Evolutionary conservation across 2,329 filamentous ascomycete species (phyloP), one percentile per base, ranked within the genome.

Genomic region (Didymella exigua): DNA sequence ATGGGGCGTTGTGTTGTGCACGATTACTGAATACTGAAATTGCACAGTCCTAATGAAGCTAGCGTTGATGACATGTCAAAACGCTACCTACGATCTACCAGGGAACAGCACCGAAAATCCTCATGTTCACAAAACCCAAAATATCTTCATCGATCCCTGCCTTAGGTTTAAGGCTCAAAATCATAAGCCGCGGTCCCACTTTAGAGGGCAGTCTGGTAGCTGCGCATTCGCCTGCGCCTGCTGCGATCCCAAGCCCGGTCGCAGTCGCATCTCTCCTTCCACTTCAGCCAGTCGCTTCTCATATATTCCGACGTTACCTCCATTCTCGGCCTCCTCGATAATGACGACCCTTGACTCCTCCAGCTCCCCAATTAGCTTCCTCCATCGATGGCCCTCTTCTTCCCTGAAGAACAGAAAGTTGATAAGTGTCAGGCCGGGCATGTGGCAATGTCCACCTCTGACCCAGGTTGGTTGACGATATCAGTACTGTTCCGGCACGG

Each of bases 351-450:
- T 54, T n/a, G 49, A 6, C 24, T 54, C 45, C n/a, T 54, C 44
- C 31, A 44, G 16, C 21, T 49, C 51, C 4, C 45, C 45, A 2
- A n/a, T 33, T n/a, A 49, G 21, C 21, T 44, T 45, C 31, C 23
- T 49, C 45, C 38, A 54, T 3, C 51, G 44, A 11, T 44, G 45
- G 5, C 50, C 37, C 13, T 54, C 50, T 13, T 54, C 50, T 16
- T 49, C 44, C 50, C 50, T 48, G 26, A 54, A 54, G n/a, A 54
- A 54, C 44, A 54, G 16, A 16, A 54, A 54, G 19, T 48, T 48
- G 44, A 54, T 48, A n/a, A n/a, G n/a, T n/a, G n/a, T n/a, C n/a
- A n/a, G n/a, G n/a, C n/a, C n/a, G n/a, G n/a, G n/a, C n/a, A n/a
- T n/a, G n/a, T n/a, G n/a, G n/a, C n/a, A n/a, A n/a, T n/a, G n/a